Base-by-base conservation (phyloP, 306 rosid species). In the Castanea crenata region DNA sequence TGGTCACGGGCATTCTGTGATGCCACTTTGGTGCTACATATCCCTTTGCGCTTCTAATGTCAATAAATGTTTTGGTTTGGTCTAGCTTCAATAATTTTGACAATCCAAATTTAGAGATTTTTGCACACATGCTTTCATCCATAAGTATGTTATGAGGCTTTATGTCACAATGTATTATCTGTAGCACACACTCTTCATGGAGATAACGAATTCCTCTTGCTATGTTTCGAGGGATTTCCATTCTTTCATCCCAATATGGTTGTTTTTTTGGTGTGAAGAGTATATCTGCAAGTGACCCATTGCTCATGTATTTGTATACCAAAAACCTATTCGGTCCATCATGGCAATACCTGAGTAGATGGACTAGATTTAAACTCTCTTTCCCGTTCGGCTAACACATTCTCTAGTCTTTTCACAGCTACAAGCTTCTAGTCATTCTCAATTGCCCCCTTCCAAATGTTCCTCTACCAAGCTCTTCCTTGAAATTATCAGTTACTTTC, bases 391-490 rank as follows among this genome's bases (percentile, higher is more conserved):
- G 69, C 34, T 25, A 25, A 11, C 19, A 79, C n/a, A 51, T 58
- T 80, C 8, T 74, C 55, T 2, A 76, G 27, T 14, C 16, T 72
- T 57, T 76, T 80, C 2, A 84, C 73, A 10, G 84, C 87, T 6
- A 84, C 65, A n/a, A 29, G 31, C 44, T 41, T 79, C 23, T 59
- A 32, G 52, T 70, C 20, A 7, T 27, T 25, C 16, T 2, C 0
- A 8, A 56, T 63, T 35, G 4, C 69, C 19, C 84, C 84, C 63
- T 56, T 18, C 79, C 76, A 21, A 68, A 84, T 2, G 79, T 56
- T 64, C 87, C 87, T 84, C 63, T 71, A 11, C 84, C 87, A 5
- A 79, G 52, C 34, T 67, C 84, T 27, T 80, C 84, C 51, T 76
- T 76, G 79, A 84, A 84, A 52, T 35, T 62, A 19, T 79, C 63